Base-by-base conservation (phyloP, 1,284 basidiomycete genomes). In the Marasmius sp. region DNA sequence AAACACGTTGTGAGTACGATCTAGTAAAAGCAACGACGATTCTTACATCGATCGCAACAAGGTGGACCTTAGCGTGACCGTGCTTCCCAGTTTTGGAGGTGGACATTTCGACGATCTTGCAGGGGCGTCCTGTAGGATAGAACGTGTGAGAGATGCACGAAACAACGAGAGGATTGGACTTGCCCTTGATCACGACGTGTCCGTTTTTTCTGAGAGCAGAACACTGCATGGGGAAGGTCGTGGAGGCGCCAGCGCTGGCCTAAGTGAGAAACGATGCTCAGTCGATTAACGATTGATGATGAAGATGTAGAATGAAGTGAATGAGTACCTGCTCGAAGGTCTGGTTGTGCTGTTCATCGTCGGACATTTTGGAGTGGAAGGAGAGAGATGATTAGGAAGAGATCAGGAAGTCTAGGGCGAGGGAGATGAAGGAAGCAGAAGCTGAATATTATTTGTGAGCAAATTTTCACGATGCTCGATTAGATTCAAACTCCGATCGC, bases 61-160 rank as follows among this genome's bases (percentile, higher is more conserved):
- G 87, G 83, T 99, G 95, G 76, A 98, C 97, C 84, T 99, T 99
- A 80, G 97, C 97, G 85, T 99, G 97, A 74, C 97, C 97, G 86
- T 98, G 97, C 89, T 95, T 95, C 69, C 95, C 95, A 59, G 95
- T 97, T 88, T 99, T 99, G 77, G 97, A 99, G 82, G 97, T 99
- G 68, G 96, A 98, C 97, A 99, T 99, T 74, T 95, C 95, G 71
- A 96, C 90, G 80, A 97, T 97, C 86, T 98, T 98, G 94, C 97
- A 99, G 69, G 97, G 97, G 72, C 95, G 91, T 71, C 90, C 91
- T 91, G 67, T 12, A 62, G 50, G 55, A 55, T 53, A 22, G 11
- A 58, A 58, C 62, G 43, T 49, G 27, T 59, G 14, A 53, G 61
- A 60, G 27, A 54, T 53, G 54, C 49, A 49, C 69, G 57, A 41